phyloP scores from a whole-genome alignment of 108 stramenopile genomes.

The Epithemia pelagica region DNA sequence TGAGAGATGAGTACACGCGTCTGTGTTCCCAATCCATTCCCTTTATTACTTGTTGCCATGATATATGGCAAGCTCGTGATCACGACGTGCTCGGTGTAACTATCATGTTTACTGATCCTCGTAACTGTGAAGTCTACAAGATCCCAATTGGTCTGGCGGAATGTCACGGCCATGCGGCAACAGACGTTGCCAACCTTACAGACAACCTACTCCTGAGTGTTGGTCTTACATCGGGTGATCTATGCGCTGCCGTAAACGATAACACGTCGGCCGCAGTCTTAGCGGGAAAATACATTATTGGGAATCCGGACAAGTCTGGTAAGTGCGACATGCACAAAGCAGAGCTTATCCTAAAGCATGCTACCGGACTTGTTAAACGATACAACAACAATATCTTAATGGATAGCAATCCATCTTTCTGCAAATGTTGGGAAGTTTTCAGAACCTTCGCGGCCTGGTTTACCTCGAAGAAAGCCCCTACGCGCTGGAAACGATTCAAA shows the following conservation, averaged over 20 bases:
- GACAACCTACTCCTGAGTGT: neutral
- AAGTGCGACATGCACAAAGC: neutral
- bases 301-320: neutral
- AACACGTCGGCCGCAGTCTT: neutral
- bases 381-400: neutral
- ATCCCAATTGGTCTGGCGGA: neutral
- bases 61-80: neutral
- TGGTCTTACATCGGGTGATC: neutral
- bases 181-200: neutral
- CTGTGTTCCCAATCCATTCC: no score
- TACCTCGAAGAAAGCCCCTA: neutral
- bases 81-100: neutral
- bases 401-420: neutral
- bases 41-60: no score
- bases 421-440: neutral
- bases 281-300: neutral
- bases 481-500: neutral
- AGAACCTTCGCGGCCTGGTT: neutral
- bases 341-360: neutral
- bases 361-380: neutral
- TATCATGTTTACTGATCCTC: neutral
- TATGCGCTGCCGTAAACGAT: neutral
- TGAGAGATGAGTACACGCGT: no score
- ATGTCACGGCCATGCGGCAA: neutral
- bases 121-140: neutral